phyloP scores from a whole-genome alignment of 2,329 filamentous ascomycete species.

The Aspergillus sp. region DNA sequence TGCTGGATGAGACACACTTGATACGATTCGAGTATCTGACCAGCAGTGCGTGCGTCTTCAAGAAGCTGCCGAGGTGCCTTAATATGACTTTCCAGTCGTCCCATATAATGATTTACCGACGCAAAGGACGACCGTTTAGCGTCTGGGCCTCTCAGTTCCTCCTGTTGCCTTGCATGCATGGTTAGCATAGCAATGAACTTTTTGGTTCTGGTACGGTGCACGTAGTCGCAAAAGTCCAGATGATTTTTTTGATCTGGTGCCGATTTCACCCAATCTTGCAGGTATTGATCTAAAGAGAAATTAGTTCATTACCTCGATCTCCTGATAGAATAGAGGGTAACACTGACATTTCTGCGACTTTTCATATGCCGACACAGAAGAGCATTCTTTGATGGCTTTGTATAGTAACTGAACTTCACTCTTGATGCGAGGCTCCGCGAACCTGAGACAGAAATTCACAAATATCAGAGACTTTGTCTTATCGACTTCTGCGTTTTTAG shows the following conservation, averaged over 20 bases:
- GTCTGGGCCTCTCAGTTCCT: slow-evolving; percentile 1
- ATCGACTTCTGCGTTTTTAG: background rate
- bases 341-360: slow-evolving; percentile 8
- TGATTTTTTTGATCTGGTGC: background rate
- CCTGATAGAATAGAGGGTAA: too few species aligned
- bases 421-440: slow-evolving; percentile 14
- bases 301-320: too few species aligned
- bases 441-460: slow-evolving; percentile 11
- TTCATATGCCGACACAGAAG: slow-evolving; percentile 4
- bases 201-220: slow-evolving; percentile 14
- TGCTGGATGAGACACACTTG: slow-evolving; percentile 24
- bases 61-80: slow-evolving; percentile 42
- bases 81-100: slow-evolving; percentile 47
- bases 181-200: slow-evolving; percentile 6
- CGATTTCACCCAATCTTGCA: background rate
- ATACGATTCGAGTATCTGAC: slow-evolving; percentile 30
- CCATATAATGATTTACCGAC: slow-evolving; percentile 43
- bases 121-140: slow-evolving; percentile 24
- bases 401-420: slow-evolving; percentile 6
- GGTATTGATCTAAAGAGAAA: background rate
- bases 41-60: slow-evolving; percentile 29
- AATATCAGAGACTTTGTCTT: background rate
- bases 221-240: slow-evolving; percentile 14
- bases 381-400: slow-evolving; percentile 10
- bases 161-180: background rate